Evolutionary conservation across 495 filamentous ascomycete genomes (phyloP).

Genomic region (Penicillium mononematosum): DNA sequence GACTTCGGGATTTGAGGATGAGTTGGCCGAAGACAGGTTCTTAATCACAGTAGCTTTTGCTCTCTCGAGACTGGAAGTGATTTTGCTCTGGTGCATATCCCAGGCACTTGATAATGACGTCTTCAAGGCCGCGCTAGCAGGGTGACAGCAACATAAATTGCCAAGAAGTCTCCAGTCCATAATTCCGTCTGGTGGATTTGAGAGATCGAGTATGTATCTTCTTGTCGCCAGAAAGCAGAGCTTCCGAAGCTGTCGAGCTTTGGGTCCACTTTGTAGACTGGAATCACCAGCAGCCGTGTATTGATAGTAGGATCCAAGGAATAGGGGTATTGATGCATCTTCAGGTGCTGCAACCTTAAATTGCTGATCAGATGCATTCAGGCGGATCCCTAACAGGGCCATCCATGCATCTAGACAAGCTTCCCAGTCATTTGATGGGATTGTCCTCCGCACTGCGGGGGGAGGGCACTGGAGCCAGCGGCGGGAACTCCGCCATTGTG

Average conservation of each 20-base stretch:
- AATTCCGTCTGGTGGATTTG: slow-evolving; percentile 25
- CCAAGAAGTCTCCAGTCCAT: slow-evolving; percentile 42
- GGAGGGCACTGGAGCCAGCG: slow-evolving; percentile 73
- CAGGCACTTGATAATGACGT: slow-evolving; percentile 45
- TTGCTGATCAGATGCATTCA: slow-evolving; percentile 54
- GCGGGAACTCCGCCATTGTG: slow-evolving; percentile 55
- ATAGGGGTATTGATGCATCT: slow-evolving; percentile 56
- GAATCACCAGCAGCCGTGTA: slow-evolving; percentile 46
- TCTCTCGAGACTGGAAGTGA: slow-evolving; percentile 44
- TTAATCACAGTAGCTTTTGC: slow-evolving; percentile 48
- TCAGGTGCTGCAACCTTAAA: slow-evolving; percentile 50
- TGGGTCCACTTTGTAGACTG: slow-evolving; percentile 43
- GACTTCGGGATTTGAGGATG: slow-evolving; percentile 25
- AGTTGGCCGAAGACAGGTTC: slow-evolving; percentile 49
- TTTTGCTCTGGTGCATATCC: slow-evolving; percentile 36
- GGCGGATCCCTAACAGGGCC: slow-evolving; percentile 58
- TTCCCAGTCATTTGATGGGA: slow-evolving; percentile 72
- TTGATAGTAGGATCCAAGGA: slow-evolving; percentile 61
- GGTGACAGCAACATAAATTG: slow-evolving; percentile 42
- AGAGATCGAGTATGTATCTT: slow-evolving; percentile 34
- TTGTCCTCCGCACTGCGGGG: slow-evolving; percentile 60
- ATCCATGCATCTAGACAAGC: slow-evolving; percentile 77
- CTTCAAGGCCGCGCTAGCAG: slow-evolving; percentile 39
- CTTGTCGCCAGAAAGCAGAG: slow-evolving; percentile 61
- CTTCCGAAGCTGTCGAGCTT: slow-evolving; percentile 56